Base-by-base conservation (phyloP, 1,284 basidiomycete species). In the Anthracocystis setariae region DNA sequence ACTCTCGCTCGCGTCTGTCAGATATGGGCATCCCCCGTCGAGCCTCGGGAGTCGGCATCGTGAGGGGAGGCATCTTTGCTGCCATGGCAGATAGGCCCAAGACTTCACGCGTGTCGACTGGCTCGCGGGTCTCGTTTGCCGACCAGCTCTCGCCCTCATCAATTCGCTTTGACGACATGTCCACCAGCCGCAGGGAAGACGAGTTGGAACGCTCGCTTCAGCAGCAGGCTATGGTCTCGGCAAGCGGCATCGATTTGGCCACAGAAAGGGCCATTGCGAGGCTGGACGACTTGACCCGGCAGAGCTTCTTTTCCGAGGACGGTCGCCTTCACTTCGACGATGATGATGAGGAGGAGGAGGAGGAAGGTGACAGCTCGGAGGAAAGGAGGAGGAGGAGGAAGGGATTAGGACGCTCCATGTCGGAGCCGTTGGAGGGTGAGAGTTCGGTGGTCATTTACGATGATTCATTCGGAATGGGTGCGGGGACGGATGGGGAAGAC, bases 11-110 rank as follows among this genome's bases (percentile, higher is more conserved):
- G 33, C 57, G 51, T 18, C 46, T 72, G 3, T 63, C 64, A 1
- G 66, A 73, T 21, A 60, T 65, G 20, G 71, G 71, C 8, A 55
- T 63, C 13, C 57, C 71, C 3, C 60, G 71, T 21, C 40, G 71
- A n/a, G 54, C 57, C 9, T 69, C 65, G 0, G 64, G 64, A 0
- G 43, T 58, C 1, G 62, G 62, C 7, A 25, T 69, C 1, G 60
- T 64, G 1, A 46, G 65, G 23, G 70, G 64, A 20, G 70, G 70
- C 21, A 73, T 73, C 46, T 73, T 73, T 46, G 70, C 70, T 2
- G 57, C 56, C 3, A 67, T 73, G 44, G 70, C 70, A 0, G 70
- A 73, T 5, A 46, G 49, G 8, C 52, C 52, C 8, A 63, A 47
- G 29, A 35, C 48, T 21, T 53, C 54, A 7, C 60, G 64, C 27